These are phyloP conservation scores for Sechiopsis laciniata DNA, from an alignment of 306 rosid genomes.

Conservation along the genomic window DNA sequence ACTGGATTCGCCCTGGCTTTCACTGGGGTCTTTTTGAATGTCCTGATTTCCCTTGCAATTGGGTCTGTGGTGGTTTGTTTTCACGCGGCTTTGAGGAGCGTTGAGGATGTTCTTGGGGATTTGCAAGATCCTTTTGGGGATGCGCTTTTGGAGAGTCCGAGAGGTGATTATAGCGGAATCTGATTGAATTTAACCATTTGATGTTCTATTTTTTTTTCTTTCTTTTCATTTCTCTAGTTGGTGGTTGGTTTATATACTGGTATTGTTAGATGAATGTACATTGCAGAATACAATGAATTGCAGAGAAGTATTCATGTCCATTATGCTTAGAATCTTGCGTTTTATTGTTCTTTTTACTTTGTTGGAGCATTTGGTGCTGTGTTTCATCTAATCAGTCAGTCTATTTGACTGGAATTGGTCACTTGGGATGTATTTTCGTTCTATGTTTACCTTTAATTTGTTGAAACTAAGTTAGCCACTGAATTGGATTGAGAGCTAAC, in stretches of 20 bases:
- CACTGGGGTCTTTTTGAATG: conserved; percentile 41
- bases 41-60: conserved; percentile 27
- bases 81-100: conserved; percentile 41
- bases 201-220: background rate
- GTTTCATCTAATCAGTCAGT: background rate
- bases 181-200: conserved; percentile 21
- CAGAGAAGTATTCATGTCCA: conserved; percentile 4
- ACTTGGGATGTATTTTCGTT: background rate
- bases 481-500: conserved; percentile 5
- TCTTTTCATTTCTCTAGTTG: conserved; percentile 8
- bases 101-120: conserved; percentile 46
- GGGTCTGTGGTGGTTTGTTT: conserved; percentile 26
- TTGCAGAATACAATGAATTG: conserved; percentile 13
- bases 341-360: background rate
- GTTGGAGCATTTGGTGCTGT: background rate
- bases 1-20: conserved; percentile 30
- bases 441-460: conserved; percentile 1
- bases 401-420: background rate
- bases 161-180: conserved; percentile 40
- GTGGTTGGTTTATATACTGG: conserved; percentile 13
- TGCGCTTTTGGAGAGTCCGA: conserved; percentile 34
- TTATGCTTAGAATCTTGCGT: background rate
- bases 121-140: conserved; percentile 50
- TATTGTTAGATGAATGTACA: conserved; percentile 20
- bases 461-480: background rate